phyloP scores from a whole-genome alignment of 2,329 filamentous ascomycete genomes.

The Aspergillus ibericus region DNA sequence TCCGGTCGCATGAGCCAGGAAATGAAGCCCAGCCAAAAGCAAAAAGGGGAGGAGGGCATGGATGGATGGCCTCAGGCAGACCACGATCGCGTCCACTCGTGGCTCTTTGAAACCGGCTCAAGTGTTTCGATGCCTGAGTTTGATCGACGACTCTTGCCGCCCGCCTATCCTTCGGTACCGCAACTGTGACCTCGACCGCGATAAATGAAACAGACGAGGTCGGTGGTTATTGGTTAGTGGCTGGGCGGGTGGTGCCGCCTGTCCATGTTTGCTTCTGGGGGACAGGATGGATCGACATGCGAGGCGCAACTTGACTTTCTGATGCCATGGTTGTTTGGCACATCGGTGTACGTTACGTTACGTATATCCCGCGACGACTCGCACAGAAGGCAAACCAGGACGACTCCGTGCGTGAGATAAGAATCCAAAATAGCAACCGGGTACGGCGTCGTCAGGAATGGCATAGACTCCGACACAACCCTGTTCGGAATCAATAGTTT shows the following conservation, averaged over 20 bases:
- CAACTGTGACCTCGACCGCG: constrained; percentile 2
- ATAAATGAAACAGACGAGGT: constrained; percentile 10
- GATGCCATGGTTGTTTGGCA: background rate
- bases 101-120: constrained; percentile 3
- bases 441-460: background rate
- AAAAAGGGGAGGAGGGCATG: background rate
- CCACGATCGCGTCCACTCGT: background rate
- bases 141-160: constrained; percentile 8
- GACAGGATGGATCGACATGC: background rate
- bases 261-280: background rate
- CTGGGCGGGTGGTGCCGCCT: background rate
- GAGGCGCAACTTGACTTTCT: background rate
- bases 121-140: constrained; percentile 1
- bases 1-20: too few species aligned
- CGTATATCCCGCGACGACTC: too few species aligned
- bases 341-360: background rate
- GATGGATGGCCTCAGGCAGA: background rate
- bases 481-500: background rate
- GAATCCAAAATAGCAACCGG: background rate
- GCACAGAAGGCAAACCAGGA: background rate
- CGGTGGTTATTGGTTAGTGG: background rate
- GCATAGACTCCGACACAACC: background rate
- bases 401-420: background rate
- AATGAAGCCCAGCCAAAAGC: background rate
- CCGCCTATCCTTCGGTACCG: constrained; percentile 4